These are phyloP conservation scores for Diaporthe nobilis DNA, from an alignment of 2,329 filamentous ascomycete species.

Conservation along the genomic window DNA sequence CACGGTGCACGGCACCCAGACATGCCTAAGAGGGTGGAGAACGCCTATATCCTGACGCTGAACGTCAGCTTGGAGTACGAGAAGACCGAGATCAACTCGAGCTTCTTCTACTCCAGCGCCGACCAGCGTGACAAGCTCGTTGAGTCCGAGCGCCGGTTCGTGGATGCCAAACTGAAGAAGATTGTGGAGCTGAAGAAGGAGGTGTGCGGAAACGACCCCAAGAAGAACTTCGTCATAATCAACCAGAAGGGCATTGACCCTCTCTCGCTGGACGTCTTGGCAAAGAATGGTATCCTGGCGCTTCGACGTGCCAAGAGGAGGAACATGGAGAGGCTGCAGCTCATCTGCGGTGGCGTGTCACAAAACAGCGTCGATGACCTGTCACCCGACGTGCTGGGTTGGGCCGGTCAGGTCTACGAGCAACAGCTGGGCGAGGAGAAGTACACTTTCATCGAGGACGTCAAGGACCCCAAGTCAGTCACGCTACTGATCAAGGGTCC, in stretches of 20 bases:
- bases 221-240: slow-evolving; percentile 97
- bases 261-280: slow-evolving; percentile 92
- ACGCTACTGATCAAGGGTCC: slow-evolving; percentile 98
- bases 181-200: slow-evolving; percentile 99
- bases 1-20: slow-evolving; percentile 97
- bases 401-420: slow-evolving; percentile 97
- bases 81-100: slow-evolving; percentile 98
- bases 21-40: slow-evolving; percentile 97
- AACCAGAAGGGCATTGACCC: slow-evolving; percentile 99
- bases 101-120: slow-evolving; percentile 98
- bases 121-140: slow-evolving; percentile 98
- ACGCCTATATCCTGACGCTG: slow-evolving; percentile 93
- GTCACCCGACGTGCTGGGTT: slow-evolving; percentile 88
- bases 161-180: slow-evolving; percentile 96
- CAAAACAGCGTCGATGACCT: slow-evolving; percentile 98
- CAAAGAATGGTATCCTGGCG: slow-evolving; percentile 98
- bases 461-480: slow-evolving; percentile 98
- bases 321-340: slow-evolving; percentile 98
- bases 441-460: slow-evolving; percentile 98
- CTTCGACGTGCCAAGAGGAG: slow-evolving; percentile 95
- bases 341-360: slow-evolving; percentile 90
- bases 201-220: slow-evolving; percentile 92
- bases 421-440: slow-evolving; percentile 98
- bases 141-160: slow-evolving; percentile 94
- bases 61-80: slow-evolving; percentile 99